Evolutionary conservation across 108 stramenopile genomes (phyloP).

Genomic region (Nitzschia putrida): DNA sequence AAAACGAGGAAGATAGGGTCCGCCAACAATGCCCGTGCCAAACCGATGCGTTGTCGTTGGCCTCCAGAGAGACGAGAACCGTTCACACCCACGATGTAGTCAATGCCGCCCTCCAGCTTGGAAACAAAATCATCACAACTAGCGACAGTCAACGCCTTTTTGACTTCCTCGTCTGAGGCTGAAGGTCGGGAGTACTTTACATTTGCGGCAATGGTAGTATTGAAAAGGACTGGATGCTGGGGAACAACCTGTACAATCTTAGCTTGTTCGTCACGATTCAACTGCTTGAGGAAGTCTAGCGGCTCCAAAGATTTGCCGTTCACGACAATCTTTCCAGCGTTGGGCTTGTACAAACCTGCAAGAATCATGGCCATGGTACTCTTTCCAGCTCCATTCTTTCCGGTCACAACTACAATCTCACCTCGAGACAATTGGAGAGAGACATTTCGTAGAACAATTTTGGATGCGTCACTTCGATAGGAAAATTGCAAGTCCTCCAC

Average conservation of each 20-base stretch:
- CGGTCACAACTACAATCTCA: conserved; percentile 87
- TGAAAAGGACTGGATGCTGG: conserved; percentile 85
- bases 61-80: conserved; percentile 92
- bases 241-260: conserved; percentile 89
- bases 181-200: conserved; percentile 69
- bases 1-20: conserved; percentile 84
- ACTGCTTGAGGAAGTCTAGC: conserved; percentile 40
- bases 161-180: conserved; percentile 54
- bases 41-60: conserved; percentile 89
- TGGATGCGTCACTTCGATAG: conserved; percentile 51
- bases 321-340: conserved; percentile 39
- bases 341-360: conserved; percentile 85
- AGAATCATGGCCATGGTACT: conserved; percentile 81
- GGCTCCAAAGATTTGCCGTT: not conserved
- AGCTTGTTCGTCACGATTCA: conserved; percentile 50
- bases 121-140: conserved; percentile 76
- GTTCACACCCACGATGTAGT: conserved; percentile 84
- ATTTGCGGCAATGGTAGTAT: conserved; percentile 73
- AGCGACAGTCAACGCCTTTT: conserved; percentile 54
- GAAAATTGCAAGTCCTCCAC: conserved; percentile 69
- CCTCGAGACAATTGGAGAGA: conserved; percentile 73
- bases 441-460: conserved; percentile 64
- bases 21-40: conserved; percentile 94
- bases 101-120: conserved; percentile 67
- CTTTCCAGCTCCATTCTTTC: conserved; percentile 92